Evolutionary conservation across 2,329 filamentous ascomycete species (phyloP), one percentile per base, ranked within the genome.

Genomic region (Apiospora sp.): DNA sequence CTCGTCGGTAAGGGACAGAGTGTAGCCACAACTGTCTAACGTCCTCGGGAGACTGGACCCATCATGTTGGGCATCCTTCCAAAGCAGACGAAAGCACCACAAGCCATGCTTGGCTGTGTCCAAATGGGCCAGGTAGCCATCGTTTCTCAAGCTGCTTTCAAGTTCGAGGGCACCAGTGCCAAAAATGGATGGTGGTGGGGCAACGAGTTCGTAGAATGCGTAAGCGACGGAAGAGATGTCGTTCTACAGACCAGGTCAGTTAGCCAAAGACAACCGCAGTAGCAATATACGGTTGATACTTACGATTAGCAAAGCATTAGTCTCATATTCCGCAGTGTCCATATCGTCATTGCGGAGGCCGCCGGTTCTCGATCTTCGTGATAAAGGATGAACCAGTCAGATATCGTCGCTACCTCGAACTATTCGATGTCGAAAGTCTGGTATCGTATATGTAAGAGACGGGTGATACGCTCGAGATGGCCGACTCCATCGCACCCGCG

Each of bases 271-370:
- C 64, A 51, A 22, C 30, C 34, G 8, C 16, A 41, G 34, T 6
- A 41, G 30, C 54, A 51, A 51, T 75, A 78, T 43, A 80, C 10
- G 7, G 19, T n/a, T 19, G 16, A 24, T 24, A 83, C 87, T 78
- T 76, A 91, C 89, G 83, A 90, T 85, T 78, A 89, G 83, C 78
- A 91, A 82, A 74, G 85, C 86, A 82, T 91, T 91, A 79, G 89
- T 91, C 79, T 90, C 88, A 82, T 90, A 90, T 83, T 91, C 89
- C 76, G 88, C 87, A 81, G 87, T 86, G 82, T 91, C 89, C 89
- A 91, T 91, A 79, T 87, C 88, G 87, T 79, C 79, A 81, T 77
- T 81, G 79, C 68, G 27, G 34, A n/a, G 44, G 34, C 67, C 70
- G 72, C 69, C 64, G 67, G 68, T 69, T 24, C 58, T 41, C 51